These are phyloP conservation scores for Fusarium vanettenii DNA, from an alignment of 2,329 filamentous ascomycete genomes.

Conservation along the genomic window DNA sequence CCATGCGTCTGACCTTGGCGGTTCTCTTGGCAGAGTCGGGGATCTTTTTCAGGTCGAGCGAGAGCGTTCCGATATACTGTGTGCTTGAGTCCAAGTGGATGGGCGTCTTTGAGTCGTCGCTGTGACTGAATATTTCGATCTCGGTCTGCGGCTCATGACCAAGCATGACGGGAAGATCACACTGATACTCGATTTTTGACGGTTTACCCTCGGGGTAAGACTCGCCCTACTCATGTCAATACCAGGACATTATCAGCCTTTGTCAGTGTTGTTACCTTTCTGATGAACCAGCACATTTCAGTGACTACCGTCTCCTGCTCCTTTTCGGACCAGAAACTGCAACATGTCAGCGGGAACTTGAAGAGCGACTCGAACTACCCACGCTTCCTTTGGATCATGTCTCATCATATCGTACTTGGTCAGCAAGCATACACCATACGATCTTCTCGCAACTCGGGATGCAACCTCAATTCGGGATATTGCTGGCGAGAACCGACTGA, in stretches of 20 bases:
- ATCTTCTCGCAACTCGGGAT: slow-evolving; percentile 51
- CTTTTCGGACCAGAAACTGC: slow-evolving; percentile 53
- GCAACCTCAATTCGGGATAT: slow-evolving; percentile 46
- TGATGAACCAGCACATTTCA: slow-evolving; percentile 55
- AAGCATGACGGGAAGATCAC: slow-evolving; percentile 51
- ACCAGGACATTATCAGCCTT: background rate
- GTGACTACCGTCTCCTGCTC: slow-evolving; percentile 50
- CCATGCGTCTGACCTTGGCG: slow-evolving; percentile 49
- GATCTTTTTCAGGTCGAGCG: slow-evolving; percentile 51
- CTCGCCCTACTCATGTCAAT: slow-evolving; percentile 46
- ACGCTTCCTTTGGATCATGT: slow-evolving; percentile 53
- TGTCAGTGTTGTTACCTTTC: slow-evolving; percentile 45
- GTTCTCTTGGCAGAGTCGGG: slow-evolving; percentile 45
- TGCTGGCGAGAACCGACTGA: slow-evolving; percentile 46
- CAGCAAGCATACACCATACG: slow-evolving; percentile 52
- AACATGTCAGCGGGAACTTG: slow-evolving; percentile 21
- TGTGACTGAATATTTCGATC: slow-evolving; percentile 52
- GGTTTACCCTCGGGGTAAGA: slow-evolving; percentile 52
- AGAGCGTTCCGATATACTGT: slow-evolving; percentile 48
- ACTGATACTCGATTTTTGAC: slow-evolving; percentile 52
- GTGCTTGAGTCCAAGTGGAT: slow-evolving; percentile 47
- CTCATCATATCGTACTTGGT: slow-evolving; percentile 50
- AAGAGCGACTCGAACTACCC: slow-evolving; percentile 17
- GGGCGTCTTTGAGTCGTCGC: slow-evolving; percentile 47
- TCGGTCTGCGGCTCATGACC: slow-evolving; percentile 52